A percentile compares a stretch with the other conserved stretches of the same genome.
phyloP scores from a whole-genome alignment of 352 stramenopile genomes.

The Phytophthora brassicae region DNA sequence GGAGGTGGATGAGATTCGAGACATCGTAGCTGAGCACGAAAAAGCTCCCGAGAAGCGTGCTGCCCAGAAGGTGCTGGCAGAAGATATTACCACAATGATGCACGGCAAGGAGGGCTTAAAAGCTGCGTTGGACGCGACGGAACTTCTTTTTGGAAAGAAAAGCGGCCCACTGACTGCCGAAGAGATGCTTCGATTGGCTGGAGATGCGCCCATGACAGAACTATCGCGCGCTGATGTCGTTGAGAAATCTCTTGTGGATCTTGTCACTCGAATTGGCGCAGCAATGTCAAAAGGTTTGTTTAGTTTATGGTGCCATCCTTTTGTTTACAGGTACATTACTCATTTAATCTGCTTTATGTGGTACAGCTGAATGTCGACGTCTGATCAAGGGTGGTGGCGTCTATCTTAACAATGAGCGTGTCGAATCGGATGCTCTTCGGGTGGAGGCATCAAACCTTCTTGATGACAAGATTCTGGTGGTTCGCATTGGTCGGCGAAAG shows the following conservation, averaged over 20 bases:
- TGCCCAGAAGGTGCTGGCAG: conserved; percentile 70
- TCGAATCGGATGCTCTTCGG: conserved; percentile 51
- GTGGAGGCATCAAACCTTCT: conserved; percentile 52
- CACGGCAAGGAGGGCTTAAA: conserved; percentile 89
- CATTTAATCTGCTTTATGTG: conserved; percentile 2
- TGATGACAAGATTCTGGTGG: conserved; percentile 62
- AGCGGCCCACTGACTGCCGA: conserved; percentile 57
- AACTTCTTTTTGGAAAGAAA: conserved; percentile 71
- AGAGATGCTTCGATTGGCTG: conserved; percentile 69
- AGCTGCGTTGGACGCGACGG: conserved; percentile 58
- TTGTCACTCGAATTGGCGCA: conserved; percentile 89
- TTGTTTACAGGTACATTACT: background rate
- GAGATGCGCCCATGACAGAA: conserved; percentile 55
- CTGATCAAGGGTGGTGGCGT: conserved; percentile 96
- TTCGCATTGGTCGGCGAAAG: conserved; percentile 77
- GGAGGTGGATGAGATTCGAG: conserved; percentile 90
- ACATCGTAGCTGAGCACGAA: conserved; percentile 80
- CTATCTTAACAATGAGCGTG: conserved; percentile 91
- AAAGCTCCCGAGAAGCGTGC: conserved; percentile 79
- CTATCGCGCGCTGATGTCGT: conserved; percentile 56
- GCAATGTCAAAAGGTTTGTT: conserved; percentile 87
- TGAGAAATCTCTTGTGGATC: conserved; percentile 86
- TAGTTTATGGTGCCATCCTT: background rate
- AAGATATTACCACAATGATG: conserved; percentile 91
- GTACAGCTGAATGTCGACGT: conserved; percentile 92